Conservation (phyloP, 2,329 filamentous ascomycete species). For the Fusarium paranaense region DNA sequence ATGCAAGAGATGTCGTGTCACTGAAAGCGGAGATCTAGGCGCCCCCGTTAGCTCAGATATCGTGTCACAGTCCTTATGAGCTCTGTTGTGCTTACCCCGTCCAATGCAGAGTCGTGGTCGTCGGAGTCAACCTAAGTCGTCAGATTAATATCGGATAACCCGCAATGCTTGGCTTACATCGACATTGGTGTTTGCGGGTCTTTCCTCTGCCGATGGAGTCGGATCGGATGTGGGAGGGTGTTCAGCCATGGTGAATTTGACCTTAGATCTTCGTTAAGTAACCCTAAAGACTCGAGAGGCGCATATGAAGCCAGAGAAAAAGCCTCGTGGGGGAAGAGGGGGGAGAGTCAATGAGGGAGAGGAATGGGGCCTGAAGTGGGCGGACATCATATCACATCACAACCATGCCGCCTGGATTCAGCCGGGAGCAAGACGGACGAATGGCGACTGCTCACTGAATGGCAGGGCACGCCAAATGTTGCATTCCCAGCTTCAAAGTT, state of each 20-base stretch:
- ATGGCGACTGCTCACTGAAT: neutral
- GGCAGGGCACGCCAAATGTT: neutral
- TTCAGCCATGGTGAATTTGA: neutral
- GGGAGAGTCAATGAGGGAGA: neutral
- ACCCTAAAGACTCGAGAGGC: neutral
- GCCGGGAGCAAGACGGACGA: neutral
- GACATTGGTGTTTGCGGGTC: neutral
- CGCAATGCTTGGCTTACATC: neutral
- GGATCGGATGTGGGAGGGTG: neutral
- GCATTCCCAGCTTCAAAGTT: neutral
- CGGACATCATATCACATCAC: neutral
- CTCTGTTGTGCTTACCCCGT: neutral
- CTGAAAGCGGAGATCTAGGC: neutral
- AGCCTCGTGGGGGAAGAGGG: neutral
- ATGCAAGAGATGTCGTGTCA: slow-evolving; percentile 4
- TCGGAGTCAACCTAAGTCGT: neutral
- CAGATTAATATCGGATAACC: neutral
- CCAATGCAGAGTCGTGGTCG: slow-evolving; percentile 8
- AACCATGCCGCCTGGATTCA: neutral
- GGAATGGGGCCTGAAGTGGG: neutral
- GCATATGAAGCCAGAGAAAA: neutral
- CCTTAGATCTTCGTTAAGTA: neutral
- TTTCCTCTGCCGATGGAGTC: neutral
- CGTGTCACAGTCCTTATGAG: neutral
- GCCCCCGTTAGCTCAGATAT: neutral